phyloP scores from a whole-genome alignment of 148 eudicot genomes.

The Camellia granthamiana region DNA sequence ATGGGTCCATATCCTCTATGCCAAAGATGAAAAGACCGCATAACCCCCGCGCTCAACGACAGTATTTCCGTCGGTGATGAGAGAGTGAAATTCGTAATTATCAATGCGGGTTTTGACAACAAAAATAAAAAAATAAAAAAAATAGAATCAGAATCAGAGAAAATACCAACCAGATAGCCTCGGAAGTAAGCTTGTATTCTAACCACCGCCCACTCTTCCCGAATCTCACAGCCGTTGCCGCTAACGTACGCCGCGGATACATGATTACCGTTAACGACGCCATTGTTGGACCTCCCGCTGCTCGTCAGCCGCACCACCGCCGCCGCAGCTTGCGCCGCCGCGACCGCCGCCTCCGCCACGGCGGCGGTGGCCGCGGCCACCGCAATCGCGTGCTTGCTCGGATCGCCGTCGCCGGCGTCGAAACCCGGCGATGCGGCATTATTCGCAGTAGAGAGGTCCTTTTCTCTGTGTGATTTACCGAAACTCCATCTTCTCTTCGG shows the following conservation, averaged over 20 bases:
- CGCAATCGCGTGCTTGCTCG: slow-evolving; percentile 55
- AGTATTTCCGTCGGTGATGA: background rate
- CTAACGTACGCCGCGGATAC: slow-evolving; percentile 14
- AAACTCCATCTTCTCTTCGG: slow-evolving; percentile 57
- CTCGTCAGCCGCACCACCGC: slow-evolving; percentile 42
- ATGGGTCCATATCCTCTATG: too few relatives aligned
- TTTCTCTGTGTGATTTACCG: slow-evolving; percentile 47
- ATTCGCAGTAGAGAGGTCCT: background rate
- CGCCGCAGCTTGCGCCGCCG: slow-evolving; percentile 29
- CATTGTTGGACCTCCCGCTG: slow-evolving; percentile 16
- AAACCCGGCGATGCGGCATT: slow-evolving; percentile 5
- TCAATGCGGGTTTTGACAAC: background rate
- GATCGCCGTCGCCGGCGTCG: slow-evolving; percentile 24
- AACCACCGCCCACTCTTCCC: slow-evolving; percentile 49
- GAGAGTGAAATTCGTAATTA: background rate
- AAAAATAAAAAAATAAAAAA: background rate
- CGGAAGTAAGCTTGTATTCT: slow-evolving; percentile 68
- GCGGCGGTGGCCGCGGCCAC: slow-evolving; percentile 52
- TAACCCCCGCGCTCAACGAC: background rate
- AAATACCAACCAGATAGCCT: slow-evolving; percentile 61
- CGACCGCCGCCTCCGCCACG: slow-evolving; percentile 36
- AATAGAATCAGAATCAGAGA: background rate
- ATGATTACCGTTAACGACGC: background rate
- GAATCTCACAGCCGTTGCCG: slow-evolving; percentile 17
- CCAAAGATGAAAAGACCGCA: background rate